Percentiles rank a stretch among this genome's conserved stretches.
Conservation (phyloP, 1,284 basidiomycete genomes). For the Boletus sp. region DNA sequence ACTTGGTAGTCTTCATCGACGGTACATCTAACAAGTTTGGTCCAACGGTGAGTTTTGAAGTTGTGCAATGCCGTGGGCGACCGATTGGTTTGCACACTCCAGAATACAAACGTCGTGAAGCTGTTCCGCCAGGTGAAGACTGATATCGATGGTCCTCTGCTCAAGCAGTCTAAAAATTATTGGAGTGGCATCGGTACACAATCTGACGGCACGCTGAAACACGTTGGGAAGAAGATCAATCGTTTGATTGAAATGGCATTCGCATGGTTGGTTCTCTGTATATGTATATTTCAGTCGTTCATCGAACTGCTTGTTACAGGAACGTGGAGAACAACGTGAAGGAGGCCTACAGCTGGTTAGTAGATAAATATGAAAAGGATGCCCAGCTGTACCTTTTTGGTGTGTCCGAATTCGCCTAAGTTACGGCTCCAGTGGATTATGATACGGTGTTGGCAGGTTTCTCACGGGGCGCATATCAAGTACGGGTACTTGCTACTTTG, state of each 20-base stretch:
- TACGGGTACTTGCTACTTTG: not conserved
- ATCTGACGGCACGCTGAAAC: no score
- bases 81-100: no score
- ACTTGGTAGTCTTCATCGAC: not conserved
- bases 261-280: not conserved
- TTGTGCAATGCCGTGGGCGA: no score
- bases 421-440: no score
- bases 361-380: not conserved
- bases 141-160: not conserved
- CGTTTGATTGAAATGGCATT: not conserved
- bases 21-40: not conserved
- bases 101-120: not conserved
- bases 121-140: not conserved
- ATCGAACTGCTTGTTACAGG: not conserved
- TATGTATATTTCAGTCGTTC: not conserved
- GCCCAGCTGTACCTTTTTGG: conserved; percentile 38
- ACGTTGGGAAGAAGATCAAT: not conserved
- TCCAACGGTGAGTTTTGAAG: not conserved
- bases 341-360: conserved; percentile 1
- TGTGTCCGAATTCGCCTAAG: conserved; percentile 13
- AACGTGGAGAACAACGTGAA: not conserved
- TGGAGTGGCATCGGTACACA: not conserved
- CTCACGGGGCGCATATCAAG: not conserved
- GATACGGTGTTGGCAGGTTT: not conserved
- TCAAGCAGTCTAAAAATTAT: not conserved